Base-by-base conservation (phyloP, 2,329 filamentous ascomycete species). In the Cladosporium austrohemisphaericum region DNA sequence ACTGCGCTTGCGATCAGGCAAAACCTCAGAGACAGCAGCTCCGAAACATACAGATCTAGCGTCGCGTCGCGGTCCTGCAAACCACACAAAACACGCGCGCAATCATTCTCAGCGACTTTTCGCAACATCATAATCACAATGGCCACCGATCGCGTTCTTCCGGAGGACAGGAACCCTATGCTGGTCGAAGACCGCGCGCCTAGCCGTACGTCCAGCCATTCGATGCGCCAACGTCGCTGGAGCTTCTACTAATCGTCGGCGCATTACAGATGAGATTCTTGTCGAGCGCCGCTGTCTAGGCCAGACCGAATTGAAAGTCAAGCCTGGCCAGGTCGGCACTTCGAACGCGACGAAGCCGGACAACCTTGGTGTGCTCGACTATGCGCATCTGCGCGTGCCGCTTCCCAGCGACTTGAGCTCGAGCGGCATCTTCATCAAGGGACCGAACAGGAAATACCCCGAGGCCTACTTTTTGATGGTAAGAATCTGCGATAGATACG, bases 391-490 rank as follows among this genome's bases (percentile, higher is more conserved):
- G 41, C 86, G 92, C 64, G 92, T 91, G 53, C 92, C 93, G 11
- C 74, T 98, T 38, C 93, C 93, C 41, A 93, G 91, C 70, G 90
- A 93, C 56, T 84, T 97, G 59, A 81, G 84, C 53, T 79, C 78
- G 22, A 95, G 91, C 5, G 93, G 93, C 64, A 94, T 98, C 62
- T 97, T 97, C 75, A 85, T 88, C 63, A 85, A 84, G 52, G 84
- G 84, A 65, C 68, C 71, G 8, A 73, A 77, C 48, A 68, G 75
- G 53, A 69, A 75, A 55, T 79, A 75, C 52, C 92, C 93, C 4
- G 89, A 89, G 67, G 93, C 88, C 59, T 98, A 98, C 72, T 98
- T 97, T 69, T 74, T 98, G 60, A 98, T 98, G 81, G 81, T 83
- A 74, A 69, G 76, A 29, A 35, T 31, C 14, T n/a, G 19, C 26